These are phyloP conservation scores for Hordeum marinum DNA, from an alignment of 176 grass and related monocot species.

Conservation along the genomic window DNA sequence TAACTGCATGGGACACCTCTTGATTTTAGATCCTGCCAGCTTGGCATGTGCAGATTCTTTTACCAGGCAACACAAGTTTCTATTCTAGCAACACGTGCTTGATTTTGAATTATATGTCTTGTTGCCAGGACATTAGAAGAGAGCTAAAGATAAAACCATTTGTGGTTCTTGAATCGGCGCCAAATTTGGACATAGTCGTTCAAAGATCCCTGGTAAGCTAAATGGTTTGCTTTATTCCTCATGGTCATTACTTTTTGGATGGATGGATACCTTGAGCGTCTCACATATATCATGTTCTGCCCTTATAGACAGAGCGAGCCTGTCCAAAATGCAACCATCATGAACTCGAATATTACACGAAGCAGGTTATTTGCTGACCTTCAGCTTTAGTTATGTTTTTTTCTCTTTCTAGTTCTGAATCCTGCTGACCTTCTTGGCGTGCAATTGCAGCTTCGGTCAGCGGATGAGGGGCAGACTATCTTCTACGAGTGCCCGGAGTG, in stretches of 20 bases:
- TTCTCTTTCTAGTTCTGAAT: neutral
- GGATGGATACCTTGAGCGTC: neutral
- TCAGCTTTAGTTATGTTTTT: neutral
- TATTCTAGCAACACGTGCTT: neutral
- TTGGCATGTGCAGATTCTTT: neutral
- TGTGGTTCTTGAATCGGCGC: conserved; percentile 44
- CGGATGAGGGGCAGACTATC: conserved; percentile 70
- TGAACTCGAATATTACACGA: conserved; percentile 55
- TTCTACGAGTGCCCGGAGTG: conserved; percentile 59
- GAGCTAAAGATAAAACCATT: conserved; percentile 55
- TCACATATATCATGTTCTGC: neutral
- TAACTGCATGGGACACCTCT: neutral
- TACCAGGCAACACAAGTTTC: neutral
- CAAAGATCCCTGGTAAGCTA: conserved; percentile 50
- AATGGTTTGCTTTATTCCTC: neutral
- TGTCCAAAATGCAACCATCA: conserved; percentile 46
- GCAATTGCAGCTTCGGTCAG: conserved; percentile 64
- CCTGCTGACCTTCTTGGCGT: neutral
- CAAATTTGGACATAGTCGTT: conserved; percentile 15
- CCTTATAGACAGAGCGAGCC: conserved; percentile 26
- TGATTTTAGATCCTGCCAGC: neutral
- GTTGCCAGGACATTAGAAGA: conserved; percentile 67
- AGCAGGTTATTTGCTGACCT: conserved; percentile 42
- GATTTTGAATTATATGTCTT: neutral
- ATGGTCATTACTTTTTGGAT: neutral